Evolutionary conservation across 2,329 filamentous ascomycete species (phyloP), one percentile per base, ranked within the genome.

Genomic region (Arthrobotrys musiformis): DNA sequence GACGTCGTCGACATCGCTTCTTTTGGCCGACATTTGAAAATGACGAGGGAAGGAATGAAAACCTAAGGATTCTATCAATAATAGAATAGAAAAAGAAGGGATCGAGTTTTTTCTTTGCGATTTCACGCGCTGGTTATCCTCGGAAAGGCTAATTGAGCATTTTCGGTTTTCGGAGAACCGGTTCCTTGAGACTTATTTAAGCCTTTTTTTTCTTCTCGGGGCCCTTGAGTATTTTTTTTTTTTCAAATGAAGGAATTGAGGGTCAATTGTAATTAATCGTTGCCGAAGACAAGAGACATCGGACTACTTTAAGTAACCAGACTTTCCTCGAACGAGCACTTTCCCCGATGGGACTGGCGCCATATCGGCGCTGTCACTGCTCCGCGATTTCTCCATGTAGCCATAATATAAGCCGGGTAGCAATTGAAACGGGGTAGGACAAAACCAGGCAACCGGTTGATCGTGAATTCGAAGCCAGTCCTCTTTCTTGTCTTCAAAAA

Each of bases 11-110:
- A 40, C 17, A n/a, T 68, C 63, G 64, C 63, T 58, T 7, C 64
- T 40, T 48, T 66, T 70, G 8, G 37, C 72, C 19, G 63, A 56
- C 72, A 76, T 75, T 64, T 30, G n/a, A 15, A 28, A 13, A 56
- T 44, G 35, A 24, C 15, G 17, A 13, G 24, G 6, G 17, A 58
- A 58, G 19, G 22, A 56, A 11, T 1, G 15, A 35, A n/a, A 35
- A n/a, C 15, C 1, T 4, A 19, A 9, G 40, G 15, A 17, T 19
- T 9, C 11, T 42, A n/a, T n/a, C n/a, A n/a, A n/a, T n/a, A n/a
- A n/a, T 42, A 17, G 40, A 26, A 8, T 33, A 35, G 7, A 22
- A 11, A 13, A 26, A 19, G 35, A 33, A 54, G 35, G 13, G 22
- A 54, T 15, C 15, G n/a, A 22, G n/a, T 37, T 24, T 30, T 9